Evolutionary conservation across 2,329 filamentous ascomycete species (phyloP).

Genomic region (Sporothrix sp.): DNA sequence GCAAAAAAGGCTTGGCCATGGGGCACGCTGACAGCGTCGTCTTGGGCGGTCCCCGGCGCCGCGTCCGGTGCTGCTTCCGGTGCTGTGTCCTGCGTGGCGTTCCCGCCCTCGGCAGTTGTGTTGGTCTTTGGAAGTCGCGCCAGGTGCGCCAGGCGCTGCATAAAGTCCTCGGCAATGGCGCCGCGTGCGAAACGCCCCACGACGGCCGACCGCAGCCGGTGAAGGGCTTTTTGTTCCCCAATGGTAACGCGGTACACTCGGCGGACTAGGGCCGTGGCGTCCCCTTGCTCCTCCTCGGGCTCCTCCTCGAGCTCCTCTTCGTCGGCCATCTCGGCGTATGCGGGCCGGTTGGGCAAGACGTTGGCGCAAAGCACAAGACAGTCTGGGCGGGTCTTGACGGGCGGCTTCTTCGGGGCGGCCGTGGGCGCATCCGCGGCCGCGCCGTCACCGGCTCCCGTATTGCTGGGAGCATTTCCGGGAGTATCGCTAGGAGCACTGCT

Average conservation of each 20-base stretch:
- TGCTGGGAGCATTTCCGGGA: too few relatives aligned
- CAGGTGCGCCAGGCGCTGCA: conserved; percentile 4
- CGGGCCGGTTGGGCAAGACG: neutral
- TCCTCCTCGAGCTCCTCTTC: neutral
- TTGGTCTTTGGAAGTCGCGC: too few relatives aligned
- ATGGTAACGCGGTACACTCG: conserved; percentile 3
- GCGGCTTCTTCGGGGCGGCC: neutral
- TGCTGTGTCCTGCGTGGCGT: too few relatives aligned
- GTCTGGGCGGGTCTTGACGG: conserved; percentile 12
- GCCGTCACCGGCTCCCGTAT: too few relatives aligned
- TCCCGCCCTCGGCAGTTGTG: too few relatives aligned
- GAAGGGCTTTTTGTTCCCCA: conserved; percentile 12
- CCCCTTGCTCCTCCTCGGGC: neutral
- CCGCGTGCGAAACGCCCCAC: neutral
- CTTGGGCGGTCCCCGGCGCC: neutral
- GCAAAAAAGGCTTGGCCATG: conserved; percentile 11
- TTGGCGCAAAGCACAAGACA: conserved; percentile 12
- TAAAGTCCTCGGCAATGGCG: conserved; percentile 7
- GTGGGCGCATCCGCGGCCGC: neutral
- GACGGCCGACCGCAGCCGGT: conserved; percentile 6
- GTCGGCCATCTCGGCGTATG: neutral
- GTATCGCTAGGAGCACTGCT: too few relatives aligned
- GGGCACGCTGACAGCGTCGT: neutral
- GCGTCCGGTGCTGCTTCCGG: neutral
- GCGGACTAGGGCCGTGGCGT: neutral